A percentile compares a stretch with the other conserved stretches of the same genome.
These are phyloP conservation scores for Calendula officinalis DNA, from an alignment of 129 eudicot species.

Conservation along the genomic window DNA sequence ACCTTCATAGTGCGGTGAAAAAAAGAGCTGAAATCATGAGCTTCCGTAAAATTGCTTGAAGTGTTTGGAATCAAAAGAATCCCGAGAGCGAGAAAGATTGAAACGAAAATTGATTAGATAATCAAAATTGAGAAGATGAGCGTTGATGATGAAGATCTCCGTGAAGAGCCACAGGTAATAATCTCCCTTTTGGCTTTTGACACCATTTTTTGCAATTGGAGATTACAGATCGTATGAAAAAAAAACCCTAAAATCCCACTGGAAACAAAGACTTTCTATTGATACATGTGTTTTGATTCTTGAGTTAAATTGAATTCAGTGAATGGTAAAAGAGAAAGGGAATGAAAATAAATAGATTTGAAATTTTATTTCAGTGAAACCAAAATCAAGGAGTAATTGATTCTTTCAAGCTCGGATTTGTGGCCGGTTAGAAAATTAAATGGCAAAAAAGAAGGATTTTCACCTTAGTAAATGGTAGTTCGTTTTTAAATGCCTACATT, in stretches of 20 bases:
- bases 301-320: too few species aligned
- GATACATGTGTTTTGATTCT: conserved; percentile 8
- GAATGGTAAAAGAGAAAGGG: too few species aligned
- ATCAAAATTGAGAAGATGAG: conserved; percentile 44
- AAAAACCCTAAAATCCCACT: conserved; percentile 20
- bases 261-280: conserved; percentile 19
- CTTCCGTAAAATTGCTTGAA: conserved; percentile 33
- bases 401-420: too few species aligned
- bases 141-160: conserved; percentile 53
- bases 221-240: background rate
- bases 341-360: too few species aligned
- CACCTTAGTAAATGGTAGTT: too few species aligned
- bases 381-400: too few species aligned
- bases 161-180: conserved; percentile 36
- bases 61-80: conserved; percentile 55
- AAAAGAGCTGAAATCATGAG: conserved; percentile 71
- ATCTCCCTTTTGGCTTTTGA: conserved; percentile 62
- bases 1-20: conserved; percentile 36
- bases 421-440: too few species aligned
- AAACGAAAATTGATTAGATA: conserved; percentile 44
- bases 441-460: too few species aligned
- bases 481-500: too few species aligned
- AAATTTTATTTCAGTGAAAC: too few species aligned
- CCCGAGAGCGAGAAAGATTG: conserved; percentile 60
- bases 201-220: conserved; percentile 45